Percentiles rank a stretch among this genome's conserved stretches.
These are phyloP conservation scores for Solanum habrochaites DNA, from an alignment of 257 asterid genomes.

Conservation along the genomic window DNA sequence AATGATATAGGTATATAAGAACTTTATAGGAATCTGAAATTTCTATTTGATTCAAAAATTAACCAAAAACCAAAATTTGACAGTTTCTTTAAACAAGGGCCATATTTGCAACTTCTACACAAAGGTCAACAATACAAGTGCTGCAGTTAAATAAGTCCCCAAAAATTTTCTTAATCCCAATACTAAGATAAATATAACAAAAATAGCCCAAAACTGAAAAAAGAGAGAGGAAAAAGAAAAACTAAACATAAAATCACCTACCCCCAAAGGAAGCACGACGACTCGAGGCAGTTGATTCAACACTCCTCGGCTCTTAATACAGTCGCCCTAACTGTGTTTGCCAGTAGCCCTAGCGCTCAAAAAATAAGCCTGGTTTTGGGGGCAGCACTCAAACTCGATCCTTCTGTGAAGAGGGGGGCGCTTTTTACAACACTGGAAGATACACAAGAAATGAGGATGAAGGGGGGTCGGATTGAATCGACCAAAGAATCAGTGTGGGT, in stretches of 20 bases:
- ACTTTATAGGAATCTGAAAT: neutral
- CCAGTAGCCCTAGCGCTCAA: slow-evolving; percentile 11
- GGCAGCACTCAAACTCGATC: slow-evolving; percentile 13
- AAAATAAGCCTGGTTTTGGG: slow-evolving; percentile 8
- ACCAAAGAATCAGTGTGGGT: slow-evolving; percentile 46
- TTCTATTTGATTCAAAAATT: neutral
- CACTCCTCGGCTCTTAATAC: slow-evolving; percentile 8
- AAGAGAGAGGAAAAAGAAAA: neutral
- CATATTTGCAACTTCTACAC: slow-evolving; percentile 39
- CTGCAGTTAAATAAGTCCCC: slow-evolving; percentile 8
- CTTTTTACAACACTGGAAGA: slow-evolving; percentile 30
- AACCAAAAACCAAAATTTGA: neutral
- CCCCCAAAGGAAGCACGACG: slow-evolving; percentile 23
- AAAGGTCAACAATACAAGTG: slow-evolving; percentile 21
- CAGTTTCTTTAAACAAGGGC: neutral
- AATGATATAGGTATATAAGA: neutral
- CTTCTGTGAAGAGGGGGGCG: neutral
- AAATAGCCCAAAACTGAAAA: slow-evolving; percentile 30
- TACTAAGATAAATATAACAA: slow-evolving; percentile 15
- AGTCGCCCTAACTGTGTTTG: slow-evolving; percentile 7
- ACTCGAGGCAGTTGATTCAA: slow-evolving; percentile 11
- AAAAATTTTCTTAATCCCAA: slow-evolving; percentile 6
- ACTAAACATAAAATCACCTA: slow-evolving; percentile 21
- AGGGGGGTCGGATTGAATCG: slow-evolving; percentile 29
- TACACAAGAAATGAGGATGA: slow-evolving; percentile 25